These are phyloP conservation scores for Trichothecium roseum DNA, from an alignment of 2,329 filamentous ascomycete species.

Conservation along the genomic window DNA sequence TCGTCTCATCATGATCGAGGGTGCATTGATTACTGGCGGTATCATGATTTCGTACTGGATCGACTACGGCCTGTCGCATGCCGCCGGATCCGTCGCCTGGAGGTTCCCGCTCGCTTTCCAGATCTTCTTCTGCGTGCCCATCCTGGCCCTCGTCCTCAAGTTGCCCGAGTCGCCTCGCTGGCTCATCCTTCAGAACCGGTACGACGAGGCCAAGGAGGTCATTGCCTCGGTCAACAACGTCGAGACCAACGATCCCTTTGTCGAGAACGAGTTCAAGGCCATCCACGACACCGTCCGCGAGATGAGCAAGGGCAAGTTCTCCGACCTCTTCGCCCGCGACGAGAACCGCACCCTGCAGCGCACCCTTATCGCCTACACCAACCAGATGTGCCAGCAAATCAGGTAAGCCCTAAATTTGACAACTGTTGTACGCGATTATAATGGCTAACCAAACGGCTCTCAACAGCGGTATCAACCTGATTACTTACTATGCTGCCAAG, in stretches of 20 bases:
- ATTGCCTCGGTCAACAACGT: constrained; percentile 44
- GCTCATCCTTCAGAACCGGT: constrained; percentile 33
- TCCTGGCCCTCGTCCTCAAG: constrained; percentile 39
- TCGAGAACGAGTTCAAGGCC: constrained; percentile 46
- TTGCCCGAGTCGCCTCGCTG: constrained; percentile 44
- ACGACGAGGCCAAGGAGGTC: constrained; percentile 35
- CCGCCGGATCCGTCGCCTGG: constrained; percentile 32
- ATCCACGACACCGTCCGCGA: constrained; percentile 63
- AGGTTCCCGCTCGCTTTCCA: constrained; percentile 48
- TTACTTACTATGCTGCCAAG: constrained; percentile 51
- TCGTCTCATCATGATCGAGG: constrained; percentile 52
- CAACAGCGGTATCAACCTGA: constrained; percentile 45
- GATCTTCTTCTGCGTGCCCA: constrained; percentile 48
- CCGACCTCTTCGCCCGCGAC: constrained; percentile 45
- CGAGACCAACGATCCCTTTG: constrained; percentile 43
- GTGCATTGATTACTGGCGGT: constrained; percentile 45
- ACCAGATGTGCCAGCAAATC: constrained; percentile 58
- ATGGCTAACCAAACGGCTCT: neutral
- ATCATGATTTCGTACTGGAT: constrained; percentile 52
- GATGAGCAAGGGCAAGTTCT: constrained; percentile 49
- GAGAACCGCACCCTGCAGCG: constrained; percentile 48
- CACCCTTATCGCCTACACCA: constrained; percentile 48
- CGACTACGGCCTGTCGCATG: constrained; percentile 45
- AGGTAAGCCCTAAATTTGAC: no score
- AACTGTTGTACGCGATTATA: no score